A percentile compares a stretch with the other conserved stretches of the same genome.
Evolutionary conservation across 2,329 filamentous ascomycete genomes (phyloP).

Genomic region (Pseudonectria foliicola): DNA sequence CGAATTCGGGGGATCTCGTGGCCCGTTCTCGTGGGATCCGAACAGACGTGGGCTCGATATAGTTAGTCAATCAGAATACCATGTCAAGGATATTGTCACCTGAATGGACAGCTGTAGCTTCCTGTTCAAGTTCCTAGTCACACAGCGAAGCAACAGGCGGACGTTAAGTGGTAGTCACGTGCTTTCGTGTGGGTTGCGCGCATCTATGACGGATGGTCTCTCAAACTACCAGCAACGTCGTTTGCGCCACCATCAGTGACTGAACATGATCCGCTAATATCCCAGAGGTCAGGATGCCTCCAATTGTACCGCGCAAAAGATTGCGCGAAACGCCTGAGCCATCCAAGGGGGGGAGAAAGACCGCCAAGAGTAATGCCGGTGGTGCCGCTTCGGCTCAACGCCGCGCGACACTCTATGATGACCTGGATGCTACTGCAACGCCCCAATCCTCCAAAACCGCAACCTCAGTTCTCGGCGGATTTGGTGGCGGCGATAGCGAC

Average conservation of each 20-base stretch:
- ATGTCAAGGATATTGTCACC: not conserved
- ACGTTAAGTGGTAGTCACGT: conserved; percentile 7
- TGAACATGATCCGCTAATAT: no score
- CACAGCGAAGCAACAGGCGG: no score
- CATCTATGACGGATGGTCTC: conserved; percentile 7
- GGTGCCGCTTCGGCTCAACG: conserved; percentile 24
- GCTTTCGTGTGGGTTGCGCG: conserved; percentile 12
- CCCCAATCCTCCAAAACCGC: conserved; percentile 36
- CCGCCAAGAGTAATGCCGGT: conserved; percentile 12
- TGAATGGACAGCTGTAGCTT: not conserved
- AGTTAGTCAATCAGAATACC: no score
- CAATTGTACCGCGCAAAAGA: conserved; percentile 60
- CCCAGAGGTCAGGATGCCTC: conserved; percentile 48
- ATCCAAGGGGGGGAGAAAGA: conserved; percentile 22
- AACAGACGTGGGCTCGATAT: no score
- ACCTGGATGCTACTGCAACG: conserved; percentile 45
- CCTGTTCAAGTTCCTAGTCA: no score
- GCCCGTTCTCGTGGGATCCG: no score
- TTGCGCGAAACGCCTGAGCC: conserved; percentile 40
- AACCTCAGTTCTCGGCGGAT: conserved; percentile 34
- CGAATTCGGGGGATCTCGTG: no score
- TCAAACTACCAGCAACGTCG: no score
- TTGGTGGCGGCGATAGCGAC: conserved; percentile 36
- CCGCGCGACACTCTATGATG: conserved; percentile 55
- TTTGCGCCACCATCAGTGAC: no score